Evolutionary conservation across 257 asterid species (phyloP), one percentile per base, ranked within the genome.

Genomic region (Scutellaria minor): DNA sequence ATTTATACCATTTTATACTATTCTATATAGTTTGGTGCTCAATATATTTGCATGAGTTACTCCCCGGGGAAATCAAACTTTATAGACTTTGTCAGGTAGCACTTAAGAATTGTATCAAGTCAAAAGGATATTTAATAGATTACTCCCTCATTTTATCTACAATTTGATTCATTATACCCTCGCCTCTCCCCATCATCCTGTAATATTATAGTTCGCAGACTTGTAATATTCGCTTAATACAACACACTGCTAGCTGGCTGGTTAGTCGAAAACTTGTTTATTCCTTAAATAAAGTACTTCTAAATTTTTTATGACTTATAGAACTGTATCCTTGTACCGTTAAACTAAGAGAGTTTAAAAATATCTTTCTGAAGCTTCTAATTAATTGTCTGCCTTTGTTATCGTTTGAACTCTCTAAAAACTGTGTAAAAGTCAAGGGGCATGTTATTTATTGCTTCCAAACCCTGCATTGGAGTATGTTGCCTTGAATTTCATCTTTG

Each of bases 331-430:
- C 24, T 59, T 59, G 12, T 59, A 0, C 22, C 24, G 7, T 11
- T 59, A 2, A 59, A 31, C 45, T 31, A 12, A 59, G 6, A 6
- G 9, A 12, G 37, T 1, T 31, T 1, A 31, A 13, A 59, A 31
- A 24, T 57, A 13, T 12, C 65, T 59, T 59, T 31, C 47, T 59
- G 46, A 59, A 59, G 65, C 65, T 31, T 59, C 35, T 59, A 37
- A 7, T 37, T 59, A 59, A 59, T 6, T 59, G 22, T 58, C 6
- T 10, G 46, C 54, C 5, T 48, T 10, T 13, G 45, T 45, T 40
- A 13, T 58, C 27, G 2, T 24, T 24, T 24, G 1, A 18, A 18
- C 18, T 18, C 18, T 24, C 27, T 24, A 24, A 24, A 24, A 24
- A 24, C 27, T 24, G 27, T 24, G 27, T 24, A 24, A 24, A 24